These are phyloP conservation scores for Avena eriantha DNA, from an alignment of 176 grass and related monocot genomes.

Conservation along the genomic window DNA sequence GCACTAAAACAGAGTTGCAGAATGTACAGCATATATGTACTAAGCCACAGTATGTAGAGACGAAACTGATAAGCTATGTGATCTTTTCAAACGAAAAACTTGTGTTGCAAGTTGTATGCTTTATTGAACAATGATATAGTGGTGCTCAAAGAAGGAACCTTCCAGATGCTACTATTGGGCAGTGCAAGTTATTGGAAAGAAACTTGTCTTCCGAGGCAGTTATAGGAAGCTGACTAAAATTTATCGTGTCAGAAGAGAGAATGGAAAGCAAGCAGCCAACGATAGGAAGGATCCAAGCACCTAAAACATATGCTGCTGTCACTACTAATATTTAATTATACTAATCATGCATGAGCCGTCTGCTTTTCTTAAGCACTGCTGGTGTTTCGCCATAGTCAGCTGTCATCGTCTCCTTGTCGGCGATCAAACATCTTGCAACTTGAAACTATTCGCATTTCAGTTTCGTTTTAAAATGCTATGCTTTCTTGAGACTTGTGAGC, in stretches of 20 bases:
- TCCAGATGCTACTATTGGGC: conserved; percentile 45
- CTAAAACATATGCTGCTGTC: conserved; percentile 45
- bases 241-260: conserved; percentile 51
- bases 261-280: conserved; percentile 52
- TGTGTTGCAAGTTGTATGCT: conserved; percentile 37
- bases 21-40: neutral
- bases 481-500: conserved; percentile 66
- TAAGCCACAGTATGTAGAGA: neutral
- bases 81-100: conserved; percentile 37
- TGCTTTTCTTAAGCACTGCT: conserved; percentile 51
- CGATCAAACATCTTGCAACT: conserved; percentile 49
- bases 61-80: neutral
- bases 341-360: conserved; percentile 53
- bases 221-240: conserved; percentile 62
- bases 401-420: conserved; percentile 62
- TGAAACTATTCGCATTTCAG: conserved; percentile 51
- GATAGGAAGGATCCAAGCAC: conserved; percentile 61
- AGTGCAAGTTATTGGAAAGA: conserved; percentile 45
- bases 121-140: conserved; percentile 49
- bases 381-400: conserved; percentile 45
- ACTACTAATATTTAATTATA: conserved; percentile 51
- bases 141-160: conserved; percentile 48
- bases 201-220: conserved; percentile 68
- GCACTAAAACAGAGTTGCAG: conserved; percentile 8
- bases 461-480: conserved; percentile 51